Percentiles rank a stretch among this genome's conserved stretches.
phyloP scores from a whole-genome alignment of 2,329 filamentous ascomycete species.

The Talaromyces sp. region DNA sequence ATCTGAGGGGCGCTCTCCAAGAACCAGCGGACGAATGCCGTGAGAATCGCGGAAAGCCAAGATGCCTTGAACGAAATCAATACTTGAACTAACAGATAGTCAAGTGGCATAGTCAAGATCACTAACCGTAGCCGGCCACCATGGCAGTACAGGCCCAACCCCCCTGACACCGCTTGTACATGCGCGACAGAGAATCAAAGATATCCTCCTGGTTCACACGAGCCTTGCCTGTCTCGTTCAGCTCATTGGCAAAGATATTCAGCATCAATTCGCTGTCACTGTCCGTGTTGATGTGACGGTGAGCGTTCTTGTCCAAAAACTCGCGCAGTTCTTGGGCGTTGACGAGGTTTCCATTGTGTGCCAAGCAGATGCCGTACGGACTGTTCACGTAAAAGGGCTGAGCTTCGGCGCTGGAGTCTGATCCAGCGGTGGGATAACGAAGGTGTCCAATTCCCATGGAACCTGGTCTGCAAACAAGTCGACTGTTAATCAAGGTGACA shows the following conservation, averaged over 20 bases:
- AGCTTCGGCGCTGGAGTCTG: constrained; percentile 74
- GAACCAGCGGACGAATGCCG: constrained; percentile 75
- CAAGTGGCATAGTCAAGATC: constrained; percentile 2
- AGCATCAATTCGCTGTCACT: constrained; percentile 83
- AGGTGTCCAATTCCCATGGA: constrained; percentile 84
- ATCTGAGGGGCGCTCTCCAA: constrained; percentile 67
- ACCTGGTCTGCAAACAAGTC: constrained; percentile 47
- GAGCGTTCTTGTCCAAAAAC: constrained; percentile 71
- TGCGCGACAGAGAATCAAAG: constrained; percentile 64
- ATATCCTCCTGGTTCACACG: constrained; percentile 74
- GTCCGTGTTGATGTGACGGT: constrained; percentile 84
- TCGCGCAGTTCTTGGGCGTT: constrained; percentile 65
- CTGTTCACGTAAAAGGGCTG: constrained; percentile 91
- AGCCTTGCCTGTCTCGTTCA: constrained; percentile 74
- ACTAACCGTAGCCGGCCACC: constrained; percentile 55
- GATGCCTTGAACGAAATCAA: constrained; percentile 39
- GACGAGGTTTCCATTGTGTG: constrained; percentile 86
- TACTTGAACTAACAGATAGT: not conserved
- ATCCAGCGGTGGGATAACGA: constrained; percentile 85
- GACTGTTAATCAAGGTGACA: not conserved
- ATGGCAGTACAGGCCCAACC: constrained; percentile 77
- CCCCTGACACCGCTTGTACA: constrained; percentile 68
- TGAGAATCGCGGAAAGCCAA: constrained; percentile 74
- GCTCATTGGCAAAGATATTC: constrained; percentile 79
- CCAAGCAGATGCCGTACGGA: constrained; percentile 75